Evolutionary conservation across 1,284 basidiomycete species (phyloP).

Genomic region (Cryptococcus sp.): DNA sequence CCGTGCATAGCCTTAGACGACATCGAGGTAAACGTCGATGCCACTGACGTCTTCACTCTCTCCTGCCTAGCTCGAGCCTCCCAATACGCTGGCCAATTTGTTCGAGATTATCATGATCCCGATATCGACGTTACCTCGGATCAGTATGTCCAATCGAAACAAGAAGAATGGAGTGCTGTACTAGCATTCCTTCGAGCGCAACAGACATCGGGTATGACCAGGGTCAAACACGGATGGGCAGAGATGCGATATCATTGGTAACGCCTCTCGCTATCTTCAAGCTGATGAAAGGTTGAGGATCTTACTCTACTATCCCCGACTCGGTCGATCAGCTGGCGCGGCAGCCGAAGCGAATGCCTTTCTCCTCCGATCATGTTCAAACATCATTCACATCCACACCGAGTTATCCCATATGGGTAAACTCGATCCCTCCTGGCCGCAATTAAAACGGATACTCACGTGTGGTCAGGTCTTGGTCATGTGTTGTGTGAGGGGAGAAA

Average conservation of each 20-base stretch:
- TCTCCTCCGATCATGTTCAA: constrained; percentile 11
- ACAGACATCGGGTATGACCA: background rate
- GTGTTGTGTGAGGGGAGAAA: constrained; percentile 15
- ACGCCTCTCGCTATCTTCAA: background rate
- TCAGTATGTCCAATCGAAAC: constrained; percentile 13
- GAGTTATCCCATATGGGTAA: constrained; percentile 12
- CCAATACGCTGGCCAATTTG: constrained; percentile 10
- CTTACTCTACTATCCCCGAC: constrained; percentile 16
- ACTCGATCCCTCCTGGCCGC: constrained; percentile 20
- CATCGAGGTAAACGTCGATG: constrained; percentile 27
- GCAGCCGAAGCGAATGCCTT: constrained; percentile 10
- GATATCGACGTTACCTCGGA: constrained; percentile 15
- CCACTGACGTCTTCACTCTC: constrained; percentile 8
- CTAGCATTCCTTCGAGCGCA: constrained; percentile 13
- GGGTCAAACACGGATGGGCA: constrained; percentile 12
- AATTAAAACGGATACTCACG: constrained; percentile 16
- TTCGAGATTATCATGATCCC: constrained; percentile 18
- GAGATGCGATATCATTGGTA: constrained; percentile 26
- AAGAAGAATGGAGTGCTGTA: constrained; percentile 14
- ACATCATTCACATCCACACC: constrained; percentile 18
- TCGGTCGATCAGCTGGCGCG: constrained; percentile 7
- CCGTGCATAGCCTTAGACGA: constrained; percentile 17
- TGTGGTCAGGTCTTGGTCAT: constrained; percentile 21
- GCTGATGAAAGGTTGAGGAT: constrained; percentile 14
- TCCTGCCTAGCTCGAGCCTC: constrained; percentile 10